phyloP scores from a whole-genome alignment of 192 early-diverging fungal genomes.

The Linnemannia hyalina region DNA sequence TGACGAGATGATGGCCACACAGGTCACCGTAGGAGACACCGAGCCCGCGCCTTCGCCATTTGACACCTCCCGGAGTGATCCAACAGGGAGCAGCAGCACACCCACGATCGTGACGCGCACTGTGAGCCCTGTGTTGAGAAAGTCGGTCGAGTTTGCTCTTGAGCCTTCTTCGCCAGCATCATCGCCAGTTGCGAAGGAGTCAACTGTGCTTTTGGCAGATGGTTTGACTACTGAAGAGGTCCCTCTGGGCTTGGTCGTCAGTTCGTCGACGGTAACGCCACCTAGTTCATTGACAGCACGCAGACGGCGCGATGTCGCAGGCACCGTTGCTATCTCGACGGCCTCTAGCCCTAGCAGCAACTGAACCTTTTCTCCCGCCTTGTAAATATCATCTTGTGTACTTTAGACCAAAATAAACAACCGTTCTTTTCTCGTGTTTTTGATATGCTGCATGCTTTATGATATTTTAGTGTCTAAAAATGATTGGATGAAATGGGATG shows the following conservation, averaged over 20 bases:
- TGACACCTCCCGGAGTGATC: background rate
- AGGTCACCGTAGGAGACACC: background rate
- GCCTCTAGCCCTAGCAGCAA: background rate
- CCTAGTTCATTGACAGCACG: background rate
- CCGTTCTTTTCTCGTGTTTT: background rate
- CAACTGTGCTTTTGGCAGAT: background rate
- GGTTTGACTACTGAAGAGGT: background rate
- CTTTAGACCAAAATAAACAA: background rate
- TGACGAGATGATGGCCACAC: background rate
- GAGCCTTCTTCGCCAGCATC: background rate
- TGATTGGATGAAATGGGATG: no score
- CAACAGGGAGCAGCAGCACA: background rate
- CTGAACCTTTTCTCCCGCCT: background rate
- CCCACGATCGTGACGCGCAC: background rate
- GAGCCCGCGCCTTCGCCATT: background rate
- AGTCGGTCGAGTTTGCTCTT: slow-evolving; percentile 4
- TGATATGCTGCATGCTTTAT: no score
- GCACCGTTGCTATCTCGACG: slow-evolving; percentile 5
- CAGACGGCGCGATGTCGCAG: background rate
- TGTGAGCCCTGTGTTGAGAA: slow-evolving; percentile 7
- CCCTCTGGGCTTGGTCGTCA: background rate
- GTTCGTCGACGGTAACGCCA: background rate
- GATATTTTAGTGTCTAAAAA: no score
- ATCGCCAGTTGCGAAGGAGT: background rate
- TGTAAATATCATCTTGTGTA: slow-evolving; percentile 5